These are phyloP conservation scores for Pezicula carpinea DNA, from an alignment of 2,329 filamentous ascomycete species.

Conservation along the genomic window DNA sequence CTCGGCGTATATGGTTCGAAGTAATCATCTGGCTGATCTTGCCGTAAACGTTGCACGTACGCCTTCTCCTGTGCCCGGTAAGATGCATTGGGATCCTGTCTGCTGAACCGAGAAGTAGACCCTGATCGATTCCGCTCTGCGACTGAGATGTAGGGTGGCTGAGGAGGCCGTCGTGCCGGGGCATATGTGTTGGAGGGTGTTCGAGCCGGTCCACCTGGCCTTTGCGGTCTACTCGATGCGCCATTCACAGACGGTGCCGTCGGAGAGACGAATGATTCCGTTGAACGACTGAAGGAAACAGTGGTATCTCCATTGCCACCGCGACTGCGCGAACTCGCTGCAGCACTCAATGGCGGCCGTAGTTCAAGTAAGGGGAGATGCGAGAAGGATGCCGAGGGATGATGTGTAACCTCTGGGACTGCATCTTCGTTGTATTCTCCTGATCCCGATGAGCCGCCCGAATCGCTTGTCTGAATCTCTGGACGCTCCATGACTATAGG, in stretches of 20 bases:
- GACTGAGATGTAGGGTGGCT: slow-evolving; percentile 39
- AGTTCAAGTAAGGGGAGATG: slow-evolving; percentile 19
- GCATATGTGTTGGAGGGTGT: slow-evolving; percentile 80
- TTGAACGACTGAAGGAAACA: slow-evolving; percentile 14
- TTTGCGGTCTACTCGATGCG: slow-evolving; percentile 51
- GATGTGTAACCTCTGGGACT: slow-evolving; percentile 12
- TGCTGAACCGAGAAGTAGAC: slow-evolving; percentile 49
- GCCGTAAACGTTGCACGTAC: slow-evolving; percentile 86
- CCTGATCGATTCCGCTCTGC: slow-evolving; percentile 46
- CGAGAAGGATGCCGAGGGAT: slow-evolving; percentile 11
- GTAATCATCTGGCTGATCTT: slow-evolving; percentile 54
- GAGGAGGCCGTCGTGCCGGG: slow-evolving; percentile 50
- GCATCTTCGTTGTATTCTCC: slow-evolving; percentile 30
- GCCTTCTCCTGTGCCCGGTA: slow-evolving; percentile 87
- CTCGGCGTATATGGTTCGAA: slow-evolving; percentile 64
- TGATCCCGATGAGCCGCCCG: slow-evolving; percentile 43
- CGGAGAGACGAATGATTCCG: slow-evolving; percentile 17
- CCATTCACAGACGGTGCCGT: slow-evolving; percentile 35
- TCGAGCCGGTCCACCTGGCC: slow-evolving; percentile 63
- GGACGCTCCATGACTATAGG: slow-evolving; percentile 28
- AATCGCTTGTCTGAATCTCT: slow-evolving; percentile 33
- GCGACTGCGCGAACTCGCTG: slow-evolving; percentile 34
- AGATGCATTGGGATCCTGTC: slow-evolving; percentile 64
- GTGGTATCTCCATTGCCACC: slow-evolving; percentile 34
- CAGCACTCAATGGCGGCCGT: slow-evolving; percentile 21